Conservation (phyloP, 208 protist species). For the Leishmania amazonensis region DNA sequence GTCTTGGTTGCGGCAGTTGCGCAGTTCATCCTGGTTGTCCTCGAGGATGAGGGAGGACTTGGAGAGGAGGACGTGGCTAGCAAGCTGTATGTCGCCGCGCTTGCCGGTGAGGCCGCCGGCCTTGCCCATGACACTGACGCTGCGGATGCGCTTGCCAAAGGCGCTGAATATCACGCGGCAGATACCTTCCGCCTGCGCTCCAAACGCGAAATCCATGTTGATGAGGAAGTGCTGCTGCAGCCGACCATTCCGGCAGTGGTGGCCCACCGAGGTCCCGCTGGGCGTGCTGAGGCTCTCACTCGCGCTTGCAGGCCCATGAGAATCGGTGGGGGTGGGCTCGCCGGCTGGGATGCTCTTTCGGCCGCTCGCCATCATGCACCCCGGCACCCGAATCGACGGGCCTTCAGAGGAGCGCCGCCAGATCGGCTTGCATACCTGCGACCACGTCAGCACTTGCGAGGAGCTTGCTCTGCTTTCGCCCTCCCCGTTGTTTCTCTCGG, state of each 20-base stretch:
- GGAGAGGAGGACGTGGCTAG: constrained; percentile 82
- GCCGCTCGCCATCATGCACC: constrained; percentile 21
- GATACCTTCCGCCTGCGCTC: constrained; percentile 87
- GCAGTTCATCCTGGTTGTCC: constrained; percentile 85
- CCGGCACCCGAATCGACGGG: background rate
- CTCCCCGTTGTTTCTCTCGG: background rate
- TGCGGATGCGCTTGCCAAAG: constrained; percentile 83
- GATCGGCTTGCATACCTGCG: constrained; percentile 42
- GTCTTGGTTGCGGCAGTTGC: constrained; percentile 82
- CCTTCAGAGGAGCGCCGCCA: constrained; percentile 13
- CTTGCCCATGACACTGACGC: constrained; percentile 90
- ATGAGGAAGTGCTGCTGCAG: constrained; percentile 80
- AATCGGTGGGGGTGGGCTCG: background rate
- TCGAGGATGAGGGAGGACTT: constrained; percentile 86
- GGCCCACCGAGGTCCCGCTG: constrained; percentile 1
- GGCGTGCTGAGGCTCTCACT: background rate
- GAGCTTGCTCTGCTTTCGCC: constrained; percentile 14
- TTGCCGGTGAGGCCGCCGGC: constrained; percentile 85
- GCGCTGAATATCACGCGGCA: constrained; percentile 76
- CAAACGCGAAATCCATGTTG: constrained; percentile 94
- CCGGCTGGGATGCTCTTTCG: constrained; percentile 4
- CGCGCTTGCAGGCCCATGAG: background rate
- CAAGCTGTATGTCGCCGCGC: constrained; percentile 89
- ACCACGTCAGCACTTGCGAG: constrained; percentile 22
- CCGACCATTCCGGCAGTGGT: constrained; percentile 25